phyloP scores from a whole-genome alignment of 2,329 filamentous ascomycete genomes.

The Piedraia hortae region DNA sequence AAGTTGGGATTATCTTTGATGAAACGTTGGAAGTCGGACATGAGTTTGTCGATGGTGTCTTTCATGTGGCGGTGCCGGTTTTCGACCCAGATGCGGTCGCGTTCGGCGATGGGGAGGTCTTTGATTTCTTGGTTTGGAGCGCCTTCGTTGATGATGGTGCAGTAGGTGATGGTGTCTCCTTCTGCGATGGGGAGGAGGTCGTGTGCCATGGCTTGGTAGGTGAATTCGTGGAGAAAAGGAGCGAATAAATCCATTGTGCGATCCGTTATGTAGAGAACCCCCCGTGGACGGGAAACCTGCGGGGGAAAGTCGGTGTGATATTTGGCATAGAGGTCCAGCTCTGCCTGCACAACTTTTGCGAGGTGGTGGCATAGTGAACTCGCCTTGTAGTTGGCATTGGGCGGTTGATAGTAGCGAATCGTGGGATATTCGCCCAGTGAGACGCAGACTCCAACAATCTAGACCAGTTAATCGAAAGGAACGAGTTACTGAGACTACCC shows the following conservation, averaged over 20 bases:
- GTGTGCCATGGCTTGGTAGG: conserved; percentile 94
- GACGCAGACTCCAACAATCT: conserved; percentile 65
- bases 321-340: conserved; percentile 69
- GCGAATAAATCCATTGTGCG: conserved; percentile 77
- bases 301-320: conserved; percentile 67
- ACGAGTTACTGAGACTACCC: conserved; percentile 1
- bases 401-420: conserved; percentile 70
- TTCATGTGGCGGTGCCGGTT: conserved; percentile 95
- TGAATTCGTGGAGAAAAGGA: conserved; percentile 81
- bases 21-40: conserved; percentile 79
- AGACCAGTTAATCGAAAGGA: not conserved
- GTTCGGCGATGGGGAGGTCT: conserved; percentile 72
- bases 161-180: conserved; percentile 65
- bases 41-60: conserved; percentile 80
- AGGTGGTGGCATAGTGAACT: conserved; percentile 66
- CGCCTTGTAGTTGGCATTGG: conserved; percentile 54
- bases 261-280: conserved; percentile 65
- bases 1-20: conserved; percentile 80
- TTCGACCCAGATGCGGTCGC: conserved; percentile 83
- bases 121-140: conserved; percentile 45
- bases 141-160: conserved; percentile 51
- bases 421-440: conserved; percentile 81
- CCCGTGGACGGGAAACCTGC: conserved; percentile 46
- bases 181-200: conserved; percentile 76
- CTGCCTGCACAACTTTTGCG: conserved; percentile 71